A percentile compares a stretch with the other conserved stretches of the same genome.
Evolutionary conservation across 129 eudicot species (phyloP).

Genomic region (Tagetes erecta): DNA sequence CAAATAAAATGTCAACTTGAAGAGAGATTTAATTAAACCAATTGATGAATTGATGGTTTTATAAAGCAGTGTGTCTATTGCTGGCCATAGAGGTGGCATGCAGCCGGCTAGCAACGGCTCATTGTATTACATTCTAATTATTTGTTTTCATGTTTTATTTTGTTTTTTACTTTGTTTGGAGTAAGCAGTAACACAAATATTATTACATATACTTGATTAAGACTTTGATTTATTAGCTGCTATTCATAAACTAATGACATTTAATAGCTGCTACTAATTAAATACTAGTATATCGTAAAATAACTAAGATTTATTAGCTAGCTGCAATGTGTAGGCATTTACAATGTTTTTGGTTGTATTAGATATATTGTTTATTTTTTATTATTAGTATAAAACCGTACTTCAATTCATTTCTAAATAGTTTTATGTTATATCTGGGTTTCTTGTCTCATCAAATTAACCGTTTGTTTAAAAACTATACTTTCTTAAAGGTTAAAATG

Average conservation of each 20-base stretch:
- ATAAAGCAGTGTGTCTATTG: slow-evolving; percentile 31
- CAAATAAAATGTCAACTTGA: slow-evolving; percentile 8
- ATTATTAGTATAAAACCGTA: not conserved
- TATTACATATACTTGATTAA: not conserved
- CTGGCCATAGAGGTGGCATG: slow-evolving; percentile 37
- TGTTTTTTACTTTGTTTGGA: slow-evolving; percentile 32
- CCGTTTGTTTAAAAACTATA: too few relatives aligned
- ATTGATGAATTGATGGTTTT: slow-evolving; percentile 43
- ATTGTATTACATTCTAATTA: slow-evolving; percentile 33
- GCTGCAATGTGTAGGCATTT: slow-evolving; percentile 30
- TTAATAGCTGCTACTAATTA: slow-evolving; percentile 16
- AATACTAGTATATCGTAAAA: not conserved
- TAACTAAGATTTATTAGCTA: slow-evolving; percentile 29
- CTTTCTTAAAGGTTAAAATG: too few relatives aligned
- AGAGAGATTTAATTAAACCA: slow-evolving; percentile 30
- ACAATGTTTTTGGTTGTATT: slow-evolving; percentile 42
- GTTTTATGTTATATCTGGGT: not conserved
- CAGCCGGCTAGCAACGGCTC: slow-evolving; percentile 64
- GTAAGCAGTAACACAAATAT: slow-evolving; percentile 9
- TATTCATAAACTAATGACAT: slow-evolving; percentile 2
- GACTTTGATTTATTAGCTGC: slow-evolving; percentile 24
- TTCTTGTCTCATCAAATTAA: not conserved
- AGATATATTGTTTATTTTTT: not conserved
- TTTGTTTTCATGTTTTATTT: slow-evolving; percentile 42
- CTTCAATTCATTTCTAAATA: not conserved